Evolutionary conservation across 495 filamentous ascomycete species (phyloP).

Genomic region (Halenospora varia): DNA sequence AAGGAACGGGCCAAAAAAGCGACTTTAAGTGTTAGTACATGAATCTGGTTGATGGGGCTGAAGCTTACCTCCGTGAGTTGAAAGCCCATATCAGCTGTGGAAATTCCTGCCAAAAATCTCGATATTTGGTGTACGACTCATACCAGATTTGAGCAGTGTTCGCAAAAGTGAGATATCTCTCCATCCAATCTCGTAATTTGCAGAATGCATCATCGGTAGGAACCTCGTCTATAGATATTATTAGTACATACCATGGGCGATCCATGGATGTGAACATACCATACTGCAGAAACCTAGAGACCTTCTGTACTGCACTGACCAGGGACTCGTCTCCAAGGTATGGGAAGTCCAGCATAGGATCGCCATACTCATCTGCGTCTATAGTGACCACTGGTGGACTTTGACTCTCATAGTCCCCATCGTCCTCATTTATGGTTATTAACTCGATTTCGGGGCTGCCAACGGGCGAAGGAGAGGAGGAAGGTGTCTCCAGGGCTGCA

Average conservation of each 20-base stretch:
- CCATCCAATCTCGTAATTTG: slow-evolving; percentile 39
- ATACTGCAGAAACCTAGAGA: slow-evolving; percentile 17
- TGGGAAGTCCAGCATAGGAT: slow-evolving; percentile 35
- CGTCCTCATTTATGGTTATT: slow-evolving; percentile 15
- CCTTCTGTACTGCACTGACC: slow-evolving; percentile 11
- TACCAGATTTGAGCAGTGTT: slow-evolving; percentile 24
- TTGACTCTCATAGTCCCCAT: slow-evolving; percentile 9
- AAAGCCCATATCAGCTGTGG: slow-evolving; percentile 27
- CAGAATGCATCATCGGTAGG: slow-evolving; percentile 35
- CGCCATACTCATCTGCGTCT: slow-evolving; percentile 29
- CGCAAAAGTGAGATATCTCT: slow-evolving; percentile 33
- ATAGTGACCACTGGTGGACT: slow-evolving; percentile 22
- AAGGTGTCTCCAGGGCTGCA: slow-evolving; percentile 28
- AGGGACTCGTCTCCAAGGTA: slow-evolving; percentile 6
- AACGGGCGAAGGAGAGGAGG: slow-evolving; percentile 29
- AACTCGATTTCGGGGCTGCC: slow-evolving; percentile 30
- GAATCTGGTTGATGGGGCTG: neutral
- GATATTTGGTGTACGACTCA: slow-evolving; percentile 35
- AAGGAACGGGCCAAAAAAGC: slow-evolving; percentile 26
- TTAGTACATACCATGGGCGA: neutral
- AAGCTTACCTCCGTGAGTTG: slow-evolving; percentile 19
- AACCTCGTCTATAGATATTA: slow-evolving; percentile 28
- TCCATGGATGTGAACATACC: slow-evolving; percentile 12
- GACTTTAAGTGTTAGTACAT: slow-evolving; percentile 15
- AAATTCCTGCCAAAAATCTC: slow-evolving; percentile 32